Percentiles rank a stretch among this genome's conserved stretches.
Conservation (phyloP, 495 filamentous ascomycete species). For the Talaromyces ruber region DNA sequence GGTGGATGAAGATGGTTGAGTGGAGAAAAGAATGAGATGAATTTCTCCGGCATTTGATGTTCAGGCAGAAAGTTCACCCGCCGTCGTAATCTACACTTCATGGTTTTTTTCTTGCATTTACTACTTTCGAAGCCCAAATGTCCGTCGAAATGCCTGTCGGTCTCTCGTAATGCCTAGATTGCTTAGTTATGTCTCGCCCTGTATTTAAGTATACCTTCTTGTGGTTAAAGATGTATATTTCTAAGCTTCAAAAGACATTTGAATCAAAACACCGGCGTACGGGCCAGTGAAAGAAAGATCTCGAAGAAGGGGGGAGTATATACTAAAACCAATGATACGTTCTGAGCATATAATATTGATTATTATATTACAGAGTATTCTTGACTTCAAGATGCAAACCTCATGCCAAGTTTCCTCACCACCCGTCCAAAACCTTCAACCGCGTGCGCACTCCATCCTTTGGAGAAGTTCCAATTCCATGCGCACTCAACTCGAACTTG, state of each 20-base stretch:
- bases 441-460: not conserved
- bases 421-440: constrained; percentile 3
- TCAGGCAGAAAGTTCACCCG: not conserved
- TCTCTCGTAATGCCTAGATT: not conserved
- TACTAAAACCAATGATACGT: no score
- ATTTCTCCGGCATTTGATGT: not conserved
- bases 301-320: no score
- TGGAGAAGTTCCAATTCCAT: not conserved
- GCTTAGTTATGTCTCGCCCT: no score
- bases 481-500: constrained; percentile 41
- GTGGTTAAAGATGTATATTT: no score
- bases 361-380: not conserved
- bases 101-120: not conserved
- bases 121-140: not conserved
- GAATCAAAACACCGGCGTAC: no score
- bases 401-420: not conserved
- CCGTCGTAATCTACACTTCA: not conserved
- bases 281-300: no score
- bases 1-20: not conserved
- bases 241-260: no score
- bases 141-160: not conserved
- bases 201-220: no score
- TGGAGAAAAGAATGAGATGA: not conserved
- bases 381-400: no score
- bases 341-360: no score